Evolutionary conservation across 805 yeast species (phyloP).

Genomic region (Kodamaea restingae): DNA sequence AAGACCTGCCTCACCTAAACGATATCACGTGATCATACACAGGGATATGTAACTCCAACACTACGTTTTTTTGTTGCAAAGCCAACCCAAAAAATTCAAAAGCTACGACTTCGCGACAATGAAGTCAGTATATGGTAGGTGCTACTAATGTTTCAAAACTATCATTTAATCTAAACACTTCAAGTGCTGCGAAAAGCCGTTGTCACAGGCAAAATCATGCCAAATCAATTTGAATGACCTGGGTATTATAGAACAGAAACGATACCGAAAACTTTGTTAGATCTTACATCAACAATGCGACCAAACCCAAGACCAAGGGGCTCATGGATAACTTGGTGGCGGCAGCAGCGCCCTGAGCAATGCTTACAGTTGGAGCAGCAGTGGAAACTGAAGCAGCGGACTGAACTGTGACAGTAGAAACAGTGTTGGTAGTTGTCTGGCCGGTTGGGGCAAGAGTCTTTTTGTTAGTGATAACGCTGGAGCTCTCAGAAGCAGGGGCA

Average conservation of each 20-base stretch:
- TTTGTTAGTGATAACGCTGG: background rate
- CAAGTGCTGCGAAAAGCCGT: background rate
- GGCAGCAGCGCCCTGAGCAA: conserved; percentile 7
- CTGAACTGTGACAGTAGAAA: background rate
- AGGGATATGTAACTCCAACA: too few relatives aligned
- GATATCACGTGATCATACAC: too few relatives aligned
- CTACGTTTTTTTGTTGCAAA: too few relatives aligned
- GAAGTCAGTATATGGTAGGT: too few relatives aligned
- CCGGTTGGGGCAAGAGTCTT: background rate
- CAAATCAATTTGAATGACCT: background rate
- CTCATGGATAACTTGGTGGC: conserved; percentile 8
- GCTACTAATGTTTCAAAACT: too few relatives aligned
- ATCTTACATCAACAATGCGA: conserved; percentile 7
- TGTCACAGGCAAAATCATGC: too few relatives aligned
- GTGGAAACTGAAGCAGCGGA: conserved; percentile 7
- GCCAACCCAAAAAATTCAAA: too few relatives aligned
- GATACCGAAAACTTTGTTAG: background rate
- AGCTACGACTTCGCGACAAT: background rate
- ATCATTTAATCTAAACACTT: background rate
- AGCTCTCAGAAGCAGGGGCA: conserved; percentile 19
- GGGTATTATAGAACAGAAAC: background rate
- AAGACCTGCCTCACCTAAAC: too few relatives aligned
- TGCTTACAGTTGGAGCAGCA: conserved; percentile 1
- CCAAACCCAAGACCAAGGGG: conserved; percentile 8
- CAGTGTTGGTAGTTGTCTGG: background rate